A percentile compares a stretch with the other conserved stretches of the same genome.
These are phyloP conservation scores for Pseudogymnoascus sp. DNA, from an alignment of 2,329 filamentous ascomycete genomes.

Conservation along the genomic window DNA sequence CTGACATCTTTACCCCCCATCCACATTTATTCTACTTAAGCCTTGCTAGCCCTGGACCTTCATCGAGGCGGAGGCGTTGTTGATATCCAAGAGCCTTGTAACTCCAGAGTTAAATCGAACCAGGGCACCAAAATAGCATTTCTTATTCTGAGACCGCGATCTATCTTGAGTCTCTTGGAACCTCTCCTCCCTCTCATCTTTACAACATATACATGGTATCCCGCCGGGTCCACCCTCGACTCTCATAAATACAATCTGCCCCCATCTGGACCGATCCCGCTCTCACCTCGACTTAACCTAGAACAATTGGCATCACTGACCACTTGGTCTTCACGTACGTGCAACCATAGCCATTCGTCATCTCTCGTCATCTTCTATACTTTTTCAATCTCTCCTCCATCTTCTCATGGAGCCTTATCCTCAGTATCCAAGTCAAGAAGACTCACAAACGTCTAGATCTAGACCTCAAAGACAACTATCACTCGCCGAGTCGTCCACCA, in stretches of 20 bases:
- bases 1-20: constrained; percentile 5
- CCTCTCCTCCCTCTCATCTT: not conserved
- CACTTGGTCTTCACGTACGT: constrained; percentile 6
- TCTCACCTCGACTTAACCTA: not conserved
- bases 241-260: constrained; percentile 7
- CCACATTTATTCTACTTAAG: constrained; percentile 9
- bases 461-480: not conserved
- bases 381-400: not conserved
- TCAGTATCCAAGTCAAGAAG: constrained; percentile 7
- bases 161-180: not conserved
- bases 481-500: not conserved
- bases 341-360: constrained; percentile 8
- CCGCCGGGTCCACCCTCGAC: constrained; percentile 1
- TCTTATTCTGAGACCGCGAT: not conserved
- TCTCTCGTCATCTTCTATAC: constrained; percentile 6
- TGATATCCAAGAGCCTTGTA: constrained; percentile 5
- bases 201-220: not conserved
- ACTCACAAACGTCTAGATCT: constrained; percentile 9
- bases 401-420: constrained; percentile 6
- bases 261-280: not conserved
- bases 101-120: constrained; percentile 2
- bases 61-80: constrained; percentile 5
- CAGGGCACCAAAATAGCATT: constrained; percentile 9
- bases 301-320: not conserved
- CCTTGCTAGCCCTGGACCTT: constrained; percentile 7